Conservation (phyloP, 2,329 filamentous ascomycete genomes). For the Lasiodiplodia sp. region DNA sequence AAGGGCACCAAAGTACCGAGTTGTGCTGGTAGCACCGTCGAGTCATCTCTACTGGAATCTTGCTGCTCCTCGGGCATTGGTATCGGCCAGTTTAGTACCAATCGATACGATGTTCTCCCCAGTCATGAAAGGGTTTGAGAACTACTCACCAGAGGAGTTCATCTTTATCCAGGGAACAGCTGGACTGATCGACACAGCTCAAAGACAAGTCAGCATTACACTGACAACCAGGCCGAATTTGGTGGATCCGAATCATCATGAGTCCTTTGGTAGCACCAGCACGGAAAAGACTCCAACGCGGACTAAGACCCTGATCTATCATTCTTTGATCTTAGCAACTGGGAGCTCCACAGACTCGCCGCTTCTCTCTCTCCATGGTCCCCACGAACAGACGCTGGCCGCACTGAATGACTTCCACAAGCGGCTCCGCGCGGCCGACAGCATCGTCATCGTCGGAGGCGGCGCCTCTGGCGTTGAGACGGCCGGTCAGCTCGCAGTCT, state of each 20-base stretch:
- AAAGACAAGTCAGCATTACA: conserved; percentile 38
- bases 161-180: conserved; percentile 47
- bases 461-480: conserved; percentile 47
- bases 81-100: conserved; percentile 43
- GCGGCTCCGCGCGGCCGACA: conserved; percentile 39
- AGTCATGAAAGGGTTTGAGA: conserved; percentile 44
- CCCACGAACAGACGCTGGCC: conserved; percentile 39
- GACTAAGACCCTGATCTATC: conserved; percentile 39
- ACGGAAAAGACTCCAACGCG: conserved; percentile 15
- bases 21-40: conserved; percentile 46
- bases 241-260: background rate
- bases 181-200: conserved; percentile 38
- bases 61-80: conserved; percentile 46
- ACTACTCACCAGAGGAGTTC: conserved; percentile 45
- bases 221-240: conserved; percentile 6
- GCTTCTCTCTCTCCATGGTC: conserved; percentile 44
- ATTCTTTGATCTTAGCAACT: conserved; percentile 48
- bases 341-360: conserved; percentile 46
- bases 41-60: conserved; percentile 51
- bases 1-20: conserved; percentile 39
- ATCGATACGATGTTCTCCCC: conserved; percentile 45
- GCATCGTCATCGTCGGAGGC: conserved; percentile 47
- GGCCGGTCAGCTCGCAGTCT: conserved; percentile 47
- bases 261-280: background rate
- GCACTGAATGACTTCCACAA: conserved; percentile 42